phyloP scores from a whole-genome alignment of 2,329 filamentous ascomycete species.

The Aspergillus vadensis region DNA sequence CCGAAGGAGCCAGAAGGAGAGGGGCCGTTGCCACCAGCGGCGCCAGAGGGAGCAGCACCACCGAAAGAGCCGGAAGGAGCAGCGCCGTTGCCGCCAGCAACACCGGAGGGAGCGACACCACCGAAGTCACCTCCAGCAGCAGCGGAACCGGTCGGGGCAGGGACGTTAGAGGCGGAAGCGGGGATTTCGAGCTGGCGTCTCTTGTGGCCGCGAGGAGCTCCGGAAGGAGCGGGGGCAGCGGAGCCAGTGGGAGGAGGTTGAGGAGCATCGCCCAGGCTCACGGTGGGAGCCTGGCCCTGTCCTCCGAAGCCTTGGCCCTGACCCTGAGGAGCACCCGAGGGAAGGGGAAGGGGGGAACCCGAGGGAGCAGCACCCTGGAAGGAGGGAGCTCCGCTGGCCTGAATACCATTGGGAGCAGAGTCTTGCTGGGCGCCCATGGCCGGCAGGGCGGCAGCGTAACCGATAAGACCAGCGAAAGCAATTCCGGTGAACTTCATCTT shows the following conservation, averaged over 20 bases:
- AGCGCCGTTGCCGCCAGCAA: not conserved
- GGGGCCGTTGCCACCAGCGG: not conserved
- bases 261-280: not conserved
- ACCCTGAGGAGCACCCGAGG: not conserved
- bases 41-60: not conserved
- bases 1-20: not conserved
- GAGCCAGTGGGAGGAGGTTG: no score
- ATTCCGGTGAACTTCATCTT: constrained; percentile 3
- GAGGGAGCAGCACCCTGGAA: constrained; percentile 4
- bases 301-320: not conserved
- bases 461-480: not conserved
- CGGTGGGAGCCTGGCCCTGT: not conserved
- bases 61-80: not conserved
- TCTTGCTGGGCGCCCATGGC: not conserved
- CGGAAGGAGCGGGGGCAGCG: not conserved
- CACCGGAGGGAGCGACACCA: not conserved
- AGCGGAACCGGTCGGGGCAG: not conserved
- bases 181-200: not conserved
- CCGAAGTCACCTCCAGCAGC: not conserved
- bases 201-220: not conserved
- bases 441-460: constrained; percentile 9
- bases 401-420: not conserved
- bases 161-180: not conserved
- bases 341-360: not conserved
- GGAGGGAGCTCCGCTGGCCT: not conserved